phyloP scores from a whole-genome alignment of 2,329 filamentous ascomycete genomes.

The Teratosphaeria destructans region DNA sequence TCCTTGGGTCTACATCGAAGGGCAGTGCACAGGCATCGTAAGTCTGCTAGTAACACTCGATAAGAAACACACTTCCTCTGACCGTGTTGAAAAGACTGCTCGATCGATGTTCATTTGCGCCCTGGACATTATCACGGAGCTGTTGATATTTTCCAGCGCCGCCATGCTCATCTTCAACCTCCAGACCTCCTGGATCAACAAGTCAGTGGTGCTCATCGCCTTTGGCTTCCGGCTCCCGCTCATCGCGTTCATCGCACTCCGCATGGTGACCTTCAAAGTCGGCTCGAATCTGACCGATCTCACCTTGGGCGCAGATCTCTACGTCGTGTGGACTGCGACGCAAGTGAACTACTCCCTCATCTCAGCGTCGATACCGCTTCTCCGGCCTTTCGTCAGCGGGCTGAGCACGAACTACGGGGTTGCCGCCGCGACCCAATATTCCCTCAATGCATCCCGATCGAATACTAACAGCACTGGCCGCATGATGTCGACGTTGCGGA shows the following conservation, averaged over 20 bases:
- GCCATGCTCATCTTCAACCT: constrained; percentile 6
- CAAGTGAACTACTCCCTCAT: constrained; percentile 10
- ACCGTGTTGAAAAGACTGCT: not conserved
- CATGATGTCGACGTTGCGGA: not conserved
- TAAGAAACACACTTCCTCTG: not conserved
- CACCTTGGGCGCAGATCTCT: constrained; percentile 4
- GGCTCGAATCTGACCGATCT: constrained; percentile 1
- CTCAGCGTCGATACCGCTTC: constrained; percentile 31
- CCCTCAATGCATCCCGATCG: not conserved
- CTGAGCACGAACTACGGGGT: constrained; percentile 12
- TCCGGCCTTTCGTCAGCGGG: constrained; percentile 30
- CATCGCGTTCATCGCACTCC: constrained; percentile 6
- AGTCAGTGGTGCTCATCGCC: constrained; percentile 6
- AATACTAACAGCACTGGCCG: not conserved
- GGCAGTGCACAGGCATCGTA: not conserved
- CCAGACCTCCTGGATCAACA: constrained; percentile 7
- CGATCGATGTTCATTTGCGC: constrained; percentile 4
- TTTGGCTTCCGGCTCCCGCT: constrained; percentile 9
- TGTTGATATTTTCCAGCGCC: constrained; percentile 4
- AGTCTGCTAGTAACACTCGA: not conserved
- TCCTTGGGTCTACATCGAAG: not conserved
- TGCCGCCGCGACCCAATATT: not conserved
- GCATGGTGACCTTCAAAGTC: constrained; percentile 5
- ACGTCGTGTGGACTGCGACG: constrained; percentile 9
- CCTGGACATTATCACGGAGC: constrained; percentile 7